Conservation (phyloP, 192 early-diverging fungal species). For the Coemansia sp. region DNA sequence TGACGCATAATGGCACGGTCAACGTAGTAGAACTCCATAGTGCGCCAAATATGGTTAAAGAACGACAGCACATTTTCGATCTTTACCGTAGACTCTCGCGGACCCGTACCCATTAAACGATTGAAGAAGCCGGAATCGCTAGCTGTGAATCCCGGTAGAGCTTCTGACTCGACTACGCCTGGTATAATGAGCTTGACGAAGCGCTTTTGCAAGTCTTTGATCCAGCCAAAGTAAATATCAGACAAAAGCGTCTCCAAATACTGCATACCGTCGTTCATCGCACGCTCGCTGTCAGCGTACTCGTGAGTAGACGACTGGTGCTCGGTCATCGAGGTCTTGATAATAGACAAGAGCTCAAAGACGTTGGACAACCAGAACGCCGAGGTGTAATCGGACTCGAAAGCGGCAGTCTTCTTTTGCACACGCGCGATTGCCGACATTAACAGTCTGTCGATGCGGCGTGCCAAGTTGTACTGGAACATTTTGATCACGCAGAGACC, state of each 20-base stretch:
- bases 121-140: constrained; percentile 92
- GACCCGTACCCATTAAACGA: constrained; percentile 81
- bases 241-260: constrained; percentile 91
- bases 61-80: constrained; percentile 96
- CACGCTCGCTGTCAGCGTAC: constrained; percentile 72
- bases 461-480: constrained; percentile 81
- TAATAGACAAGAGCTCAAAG: constrained; percentile 92
- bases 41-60: constrained; percentile 91
- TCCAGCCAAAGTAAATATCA: constrained; percentile 98
- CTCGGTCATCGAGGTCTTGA: constrained; percentile 76
- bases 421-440: constrained; percentile 86
- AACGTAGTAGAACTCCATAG: constrained; percentile 98
- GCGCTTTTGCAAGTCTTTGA: constrained; percentile 96
- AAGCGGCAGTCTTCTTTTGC: constrained; percentile 71
- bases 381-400: constrained; percentile 62
- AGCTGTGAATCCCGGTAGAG: constrained; percentile 90
- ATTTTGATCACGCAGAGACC: constrained; percentile 84
- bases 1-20: constrained; percentile 90
- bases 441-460: constrained; percentile 82
- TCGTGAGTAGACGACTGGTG: constrained; percentile 66
- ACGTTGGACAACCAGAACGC: constrained; percentile 99
- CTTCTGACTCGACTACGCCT: constrained; percentile 95
- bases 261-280: constrained; percentile 84
- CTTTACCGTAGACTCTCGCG: constrained; percentile 76
- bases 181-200: constrained; percentile 94